Evolutionary conservation across 352 stramenopile genomes (phyloP).

Genomic region (Phytophthora boehmeriae): DNA sequence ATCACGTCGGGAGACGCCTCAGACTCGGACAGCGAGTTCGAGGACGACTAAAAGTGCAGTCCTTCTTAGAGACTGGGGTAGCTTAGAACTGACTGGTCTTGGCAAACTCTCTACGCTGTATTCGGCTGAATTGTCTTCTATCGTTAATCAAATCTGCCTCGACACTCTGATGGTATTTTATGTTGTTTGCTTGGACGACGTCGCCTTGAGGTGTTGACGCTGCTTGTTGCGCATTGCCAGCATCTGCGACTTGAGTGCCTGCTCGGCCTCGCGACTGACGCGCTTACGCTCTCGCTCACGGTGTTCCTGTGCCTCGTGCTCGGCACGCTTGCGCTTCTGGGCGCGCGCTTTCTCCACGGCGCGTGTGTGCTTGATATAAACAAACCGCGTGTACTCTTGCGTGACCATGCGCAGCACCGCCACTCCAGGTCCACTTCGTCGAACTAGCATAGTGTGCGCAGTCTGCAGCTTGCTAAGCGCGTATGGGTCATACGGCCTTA

Average conservation of each 20-base stretch:
- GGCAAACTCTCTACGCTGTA: constrained; percentile 9
- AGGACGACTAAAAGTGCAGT: constrained; percentile 57
- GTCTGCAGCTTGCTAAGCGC: constrained; percentile 67
- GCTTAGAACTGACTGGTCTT: constrained; percentile 1
- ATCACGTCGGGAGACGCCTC: constrained; percentile 62
- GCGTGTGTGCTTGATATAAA: constrained; percentile 85
- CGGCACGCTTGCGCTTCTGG: constrained; percentile 73
- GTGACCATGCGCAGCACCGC: constrained; percentile 72
- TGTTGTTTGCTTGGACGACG: constrained; percentile 27
- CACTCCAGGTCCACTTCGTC: constrained; percentile 63
- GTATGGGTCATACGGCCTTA: constrained; percentile 76
- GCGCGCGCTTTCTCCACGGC: constrained; percentile 70
- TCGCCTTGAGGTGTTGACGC: constrained; percentile 48
- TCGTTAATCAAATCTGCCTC: constrained; percentile 18
- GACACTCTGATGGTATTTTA: constrained; percentile 1
- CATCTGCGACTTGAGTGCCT: constrained; percentile 81
- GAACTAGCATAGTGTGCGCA: constrained; percentile 60
- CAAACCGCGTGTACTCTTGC: constrained; percentile 85
- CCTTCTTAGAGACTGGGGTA: not conserved
- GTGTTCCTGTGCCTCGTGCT: constrained; percentile 62
- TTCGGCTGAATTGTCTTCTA: constrained; percentile 15
- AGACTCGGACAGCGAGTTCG: constrained; percentile 88
- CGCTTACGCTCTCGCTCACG: constrained; percentile 72
- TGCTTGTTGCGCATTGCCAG: constrained; percentile 81
- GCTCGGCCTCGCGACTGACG: constrained; percentile 67